These are phyloP conservation scores for Chondrus crispus DNA, from an alignment of 23 red algal species.

Conservation along the genomic window DNA sequence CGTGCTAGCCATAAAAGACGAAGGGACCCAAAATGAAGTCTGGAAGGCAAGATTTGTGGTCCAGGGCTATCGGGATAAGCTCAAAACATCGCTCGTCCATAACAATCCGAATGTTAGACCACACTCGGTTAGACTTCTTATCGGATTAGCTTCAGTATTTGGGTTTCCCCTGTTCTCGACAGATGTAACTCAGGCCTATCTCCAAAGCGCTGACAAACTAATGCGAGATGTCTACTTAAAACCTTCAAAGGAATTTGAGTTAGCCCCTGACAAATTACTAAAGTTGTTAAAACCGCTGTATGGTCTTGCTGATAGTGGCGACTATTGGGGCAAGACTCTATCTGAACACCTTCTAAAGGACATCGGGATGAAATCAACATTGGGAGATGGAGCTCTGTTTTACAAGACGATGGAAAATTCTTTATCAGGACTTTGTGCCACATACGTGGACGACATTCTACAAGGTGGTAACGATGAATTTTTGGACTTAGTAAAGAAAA, in stretches of 20 bases:
- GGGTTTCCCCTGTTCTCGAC: neutral
- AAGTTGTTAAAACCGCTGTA: too few relatives aligned
- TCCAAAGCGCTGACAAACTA: neutral
- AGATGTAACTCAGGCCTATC: slow-evolving; percentile 1
- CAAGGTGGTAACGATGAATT: too few relatives aligned
- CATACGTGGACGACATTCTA: too few relatives aligned
- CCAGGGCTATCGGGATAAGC: neutral
- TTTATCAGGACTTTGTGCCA: too few relatives aligned
- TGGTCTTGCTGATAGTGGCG: too few relatives aligned
- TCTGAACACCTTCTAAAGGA: too few relatives aligned
- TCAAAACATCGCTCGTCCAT: neutral
- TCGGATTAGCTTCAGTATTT: neutral
- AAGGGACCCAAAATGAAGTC: neutral
- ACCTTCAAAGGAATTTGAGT: slow-evolving; percentile 1
- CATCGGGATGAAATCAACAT: too few relatives aligned
- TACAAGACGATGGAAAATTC: too few relatives aligned
- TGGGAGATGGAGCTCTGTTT: too few relatives aligned
- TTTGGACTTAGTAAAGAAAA: too few relatives aligned
- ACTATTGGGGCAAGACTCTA: too few relatives aligned
- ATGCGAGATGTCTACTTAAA: slow-evolving; percentile 2
- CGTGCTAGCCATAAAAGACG: neutral
- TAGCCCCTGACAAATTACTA: too few relatives aligned
- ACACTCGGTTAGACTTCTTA: neutral
- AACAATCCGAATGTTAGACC: neutral
- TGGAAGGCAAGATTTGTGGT: neutral